Percentiles rank a stretch among this genome's conserved stretches.
Conservation (phyloP, 192 early-diverging fungal genomes). For the Umbelopsis isabellina region DNA sequence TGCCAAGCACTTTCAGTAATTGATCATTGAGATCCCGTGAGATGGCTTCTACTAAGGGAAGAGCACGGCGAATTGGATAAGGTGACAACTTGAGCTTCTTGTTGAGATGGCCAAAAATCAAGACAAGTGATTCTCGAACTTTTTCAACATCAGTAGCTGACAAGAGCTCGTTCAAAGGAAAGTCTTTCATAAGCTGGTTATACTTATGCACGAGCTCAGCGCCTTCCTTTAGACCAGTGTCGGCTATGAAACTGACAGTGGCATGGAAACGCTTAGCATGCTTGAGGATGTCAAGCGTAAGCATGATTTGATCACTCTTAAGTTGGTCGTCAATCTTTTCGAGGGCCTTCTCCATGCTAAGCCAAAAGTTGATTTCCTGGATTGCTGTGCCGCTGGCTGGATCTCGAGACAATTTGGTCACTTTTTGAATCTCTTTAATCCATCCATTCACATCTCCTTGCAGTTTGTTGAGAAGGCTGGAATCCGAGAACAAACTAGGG, state of each 20-base stretch:
- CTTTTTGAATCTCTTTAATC: constrained; percentile 99
- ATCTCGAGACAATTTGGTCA: constrained; percentile 93
- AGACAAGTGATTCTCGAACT: constrained; percentile 71
- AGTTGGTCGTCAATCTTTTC: constrained; percentile 94
- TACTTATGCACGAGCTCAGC: constrained; percentile 88
- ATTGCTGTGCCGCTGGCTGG: constrained; percentile 88
- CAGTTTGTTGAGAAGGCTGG: constrained; percentile 89
- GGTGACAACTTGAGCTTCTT: constrained; percentile 95
- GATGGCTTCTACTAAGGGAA: constrained; percentile 94
- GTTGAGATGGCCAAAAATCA: constrained; percentile 95
- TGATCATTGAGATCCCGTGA: constrained; percentile 95
- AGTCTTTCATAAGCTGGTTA: constrained; percentile 99
- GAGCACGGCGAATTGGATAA: constrained; percentile 89
- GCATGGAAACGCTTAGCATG: constrained; percentile 98
- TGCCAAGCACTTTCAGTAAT: constrained; percentile 83
- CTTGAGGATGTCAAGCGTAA: constrained; percentile 93
- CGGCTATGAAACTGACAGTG: constrained; percentile 95
- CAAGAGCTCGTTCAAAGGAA: constrained; percentile 95
- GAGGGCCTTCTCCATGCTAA: constrained; percentile 93
- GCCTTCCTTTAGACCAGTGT: constrained; percentile 96
- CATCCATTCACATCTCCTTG: constrained; percentile 96
- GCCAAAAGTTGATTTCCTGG: constrained; percentile 99
- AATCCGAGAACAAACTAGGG: constrained; percentile 72
- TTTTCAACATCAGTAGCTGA: constrained; percentile 91
- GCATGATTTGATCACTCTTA: constrained; percentile 85